These are phyloP conservation scores for Umbelopsis vinacea DNA, from an alignment of 192 early-diverging fungal species.

Conservation along the genomic window DNA sequence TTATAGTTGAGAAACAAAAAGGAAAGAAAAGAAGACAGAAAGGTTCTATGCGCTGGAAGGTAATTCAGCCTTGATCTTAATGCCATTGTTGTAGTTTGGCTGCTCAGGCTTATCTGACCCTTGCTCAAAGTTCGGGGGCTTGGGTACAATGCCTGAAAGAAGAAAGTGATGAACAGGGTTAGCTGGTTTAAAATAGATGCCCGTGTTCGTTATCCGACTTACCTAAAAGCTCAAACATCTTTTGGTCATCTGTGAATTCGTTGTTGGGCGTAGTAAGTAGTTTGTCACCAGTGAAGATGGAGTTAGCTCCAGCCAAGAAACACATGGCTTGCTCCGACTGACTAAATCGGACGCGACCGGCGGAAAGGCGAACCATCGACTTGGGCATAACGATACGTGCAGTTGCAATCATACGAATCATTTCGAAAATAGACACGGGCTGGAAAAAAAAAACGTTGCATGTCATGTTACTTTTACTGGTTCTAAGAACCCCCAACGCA, in stretches of 20 bases:
- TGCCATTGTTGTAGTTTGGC: conserved; percentile 33
- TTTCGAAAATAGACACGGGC: conserved; percentile 82
- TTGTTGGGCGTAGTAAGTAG: conserved; percentile 84
- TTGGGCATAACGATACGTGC: conserved; percentile 82
- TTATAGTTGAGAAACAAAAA: neutral
- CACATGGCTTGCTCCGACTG: conserved; percentile 69
- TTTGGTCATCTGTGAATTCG: conserved; percentile 66
- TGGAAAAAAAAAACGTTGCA: conserved; percentile 20
- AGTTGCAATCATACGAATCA: conserved; percentile 85
- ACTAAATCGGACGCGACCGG: conserved; percentile 75
- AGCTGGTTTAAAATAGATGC: neutral
- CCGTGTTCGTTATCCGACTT: conserved; percentile 1
- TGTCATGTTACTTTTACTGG: too few relatives aligned
- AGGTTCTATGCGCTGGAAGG: conserved; percentile 3
- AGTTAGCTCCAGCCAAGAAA: conserved; percentile 86
- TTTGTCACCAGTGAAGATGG: conserved; percentile 84
- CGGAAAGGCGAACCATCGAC: conserved; percentile 78
- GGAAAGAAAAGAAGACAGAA: neutral
- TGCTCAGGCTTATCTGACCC: conserved; percentile 40
- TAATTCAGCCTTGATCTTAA: conserved; percentile 25
- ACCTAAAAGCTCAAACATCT: conserved; percentile 74
- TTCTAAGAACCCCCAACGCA: too few relatives aligned
- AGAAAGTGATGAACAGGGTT: neutral
- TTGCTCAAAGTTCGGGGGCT: conserved; percentile 52
- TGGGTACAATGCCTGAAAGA: conserved; percentile 45